Evolutionary conservation across 176 grass and related monocot species (phyloP).

Genomic region (Carex cristatella): DNA sequence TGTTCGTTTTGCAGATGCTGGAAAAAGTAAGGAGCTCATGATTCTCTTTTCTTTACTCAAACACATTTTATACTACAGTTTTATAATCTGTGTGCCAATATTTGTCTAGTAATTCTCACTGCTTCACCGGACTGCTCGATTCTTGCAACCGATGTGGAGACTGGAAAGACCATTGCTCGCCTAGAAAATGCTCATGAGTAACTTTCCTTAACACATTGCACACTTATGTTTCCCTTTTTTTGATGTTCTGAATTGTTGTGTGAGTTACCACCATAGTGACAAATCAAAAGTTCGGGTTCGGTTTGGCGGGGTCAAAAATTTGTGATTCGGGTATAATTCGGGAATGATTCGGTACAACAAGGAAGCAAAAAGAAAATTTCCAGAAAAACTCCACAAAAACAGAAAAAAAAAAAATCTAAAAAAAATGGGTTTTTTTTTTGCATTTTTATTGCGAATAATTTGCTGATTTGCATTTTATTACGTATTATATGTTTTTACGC

Average conservation of each 20-base stretch:
- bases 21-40: conserved; percentile 46
- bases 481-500: too few species aligned
- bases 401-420: too few species aligned
- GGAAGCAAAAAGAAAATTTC: too few species aligned
- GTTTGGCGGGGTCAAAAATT: too few species aligned
- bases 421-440: too few species aligned
- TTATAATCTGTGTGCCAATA: not conserved
- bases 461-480: too few species aligned
- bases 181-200: conserved; percentile 71
- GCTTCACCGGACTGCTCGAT: conserved; percentile 72
- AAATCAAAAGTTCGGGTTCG: too few species aligned
- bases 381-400: too few species aligned
- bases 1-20: conserved; percentile 67
- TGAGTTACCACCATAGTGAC: not conserved
- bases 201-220: conserved; percentile 1
- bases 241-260: not conserved
- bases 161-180: conserved; percentile 59
- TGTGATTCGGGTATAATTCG: too few species aligned
- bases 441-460: too few species aligned
- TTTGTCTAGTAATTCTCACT: conserved; percentile 60
- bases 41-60: not conserved
- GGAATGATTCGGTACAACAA: too few species aligned
- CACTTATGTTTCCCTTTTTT: not conserved
- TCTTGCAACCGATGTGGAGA: conserved; percentile 62
- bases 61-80: not conserved